phyloP scores from a whole-genome alignment of 805 yeast species.

The Zygosaccharomyces bisporus region DNA sequence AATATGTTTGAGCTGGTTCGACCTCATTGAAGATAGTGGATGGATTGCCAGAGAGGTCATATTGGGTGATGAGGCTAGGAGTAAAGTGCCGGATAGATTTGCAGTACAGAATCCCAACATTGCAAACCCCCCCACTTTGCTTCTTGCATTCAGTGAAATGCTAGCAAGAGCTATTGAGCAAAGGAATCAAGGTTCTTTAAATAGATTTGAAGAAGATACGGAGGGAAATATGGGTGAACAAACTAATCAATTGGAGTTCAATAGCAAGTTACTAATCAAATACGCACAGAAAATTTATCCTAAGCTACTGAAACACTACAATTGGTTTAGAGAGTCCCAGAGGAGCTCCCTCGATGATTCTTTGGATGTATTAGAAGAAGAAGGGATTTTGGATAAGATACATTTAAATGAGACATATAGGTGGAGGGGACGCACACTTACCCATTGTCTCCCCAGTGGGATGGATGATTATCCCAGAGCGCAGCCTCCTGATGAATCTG shows the following conservation, averaged over 20 bases:
- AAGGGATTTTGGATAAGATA: slow-evolving; percentile 35
- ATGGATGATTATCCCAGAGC: slow-evolving; percentile 94
- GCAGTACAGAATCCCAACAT: slow-evolving; percentile 81
- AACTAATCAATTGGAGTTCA: slow-evolving; percentile 50
- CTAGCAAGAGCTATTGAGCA: slow-evolving; percentile 43
- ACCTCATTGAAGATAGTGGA: slow-evolving; percentile 74
- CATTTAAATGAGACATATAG: slow-evolving; percentile 66
- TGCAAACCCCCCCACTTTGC: slow-evolving; percentile 94
- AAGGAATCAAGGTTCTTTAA: slow-evolving; percentile 11
- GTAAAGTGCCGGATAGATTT: slow-evolving; percentile 80
- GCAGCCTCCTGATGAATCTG: slow-evolving; percentile 75
- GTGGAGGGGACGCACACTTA: slow-evolving; percentile 88
- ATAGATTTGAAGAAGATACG: slow-evolving; percentile 24
- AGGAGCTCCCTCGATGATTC: slow-evolving; percentile 69
- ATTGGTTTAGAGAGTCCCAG: slow-evolving; percentile 83
- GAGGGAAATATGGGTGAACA: slow-evolving; percentile 29
- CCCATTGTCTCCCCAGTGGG: slow-evolving; percentile 89
- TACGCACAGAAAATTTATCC: slow-evolving; percentile 72
- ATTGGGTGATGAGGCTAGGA: slow-evolving; percentile 84
- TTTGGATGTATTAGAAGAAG: slow-evolving; percentile 39
- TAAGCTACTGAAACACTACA: slow-evolving; percentile 66
- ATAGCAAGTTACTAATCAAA: slow-evolving; percentile 55
- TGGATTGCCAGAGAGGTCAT: slow-evolving; percentile 98
- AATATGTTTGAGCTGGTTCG: slow-evolving; percentile 83
- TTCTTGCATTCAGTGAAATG: slow-evolving; percentile 63